Evolutionary conservation across 2,329 filamentous ascomycete genomes (phyloP).

Genomic region (Orbilia blumenaviensis): DNA sequence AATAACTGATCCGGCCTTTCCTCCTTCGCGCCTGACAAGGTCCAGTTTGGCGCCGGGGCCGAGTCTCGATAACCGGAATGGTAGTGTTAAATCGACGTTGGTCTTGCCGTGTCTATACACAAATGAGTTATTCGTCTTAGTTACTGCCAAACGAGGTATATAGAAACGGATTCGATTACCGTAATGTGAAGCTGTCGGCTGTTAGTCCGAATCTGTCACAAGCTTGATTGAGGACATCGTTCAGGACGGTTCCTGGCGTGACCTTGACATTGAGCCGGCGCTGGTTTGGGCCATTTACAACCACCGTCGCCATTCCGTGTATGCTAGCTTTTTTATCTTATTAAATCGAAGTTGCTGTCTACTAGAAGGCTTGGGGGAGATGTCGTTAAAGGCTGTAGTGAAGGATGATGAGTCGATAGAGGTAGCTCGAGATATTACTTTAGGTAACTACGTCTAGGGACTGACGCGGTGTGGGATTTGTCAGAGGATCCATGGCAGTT

Average conservation of each 20-base stretch:
- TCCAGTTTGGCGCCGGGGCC: constrained; percentile 88
- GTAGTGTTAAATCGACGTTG: constrained; percentile 81
- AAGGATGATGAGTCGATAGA: neutral
- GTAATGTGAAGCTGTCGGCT: constrained; percentile 70
- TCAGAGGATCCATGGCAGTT: constrained; percentile 26
- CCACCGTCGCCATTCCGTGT: constrained; percentile 33
- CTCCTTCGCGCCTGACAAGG: constrained; percentile 69
- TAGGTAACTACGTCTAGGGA: neutral
- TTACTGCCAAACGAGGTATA: neutral
- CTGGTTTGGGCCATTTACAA: constrained; percentile 65
- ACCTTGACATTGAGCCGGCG: constrained; percentile 84
- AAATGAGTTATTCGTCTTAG: neutral
- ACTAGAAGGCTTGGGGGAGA: neutral
- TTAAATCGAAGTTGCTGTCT: neutral
- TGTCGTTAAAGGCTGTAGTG: neutral
- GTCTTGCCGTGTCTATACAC: constrained; percentile 78
- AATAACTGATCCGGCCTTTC: constrained; percentile 84
- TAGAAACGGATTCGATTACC: constrained; percentile 2
- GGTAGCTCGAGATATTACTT: neutral
- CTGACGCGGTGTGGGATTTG: constrained; percentile 29
- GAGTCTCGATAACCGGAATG: constrained; percentile 83
- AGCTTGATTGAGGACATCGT: constrained; percentile 85
- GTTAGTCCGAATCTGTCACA: constrained; percentile 81
- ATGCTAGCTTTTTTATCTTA: neutral
- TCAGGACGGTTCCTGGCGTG: constrained; percentile 79